These are phyloP conservation scores for Aleurites moluccanus DNA, from an alignment of 441 rosid genomes.

Conservation along the genomic window DNA sequence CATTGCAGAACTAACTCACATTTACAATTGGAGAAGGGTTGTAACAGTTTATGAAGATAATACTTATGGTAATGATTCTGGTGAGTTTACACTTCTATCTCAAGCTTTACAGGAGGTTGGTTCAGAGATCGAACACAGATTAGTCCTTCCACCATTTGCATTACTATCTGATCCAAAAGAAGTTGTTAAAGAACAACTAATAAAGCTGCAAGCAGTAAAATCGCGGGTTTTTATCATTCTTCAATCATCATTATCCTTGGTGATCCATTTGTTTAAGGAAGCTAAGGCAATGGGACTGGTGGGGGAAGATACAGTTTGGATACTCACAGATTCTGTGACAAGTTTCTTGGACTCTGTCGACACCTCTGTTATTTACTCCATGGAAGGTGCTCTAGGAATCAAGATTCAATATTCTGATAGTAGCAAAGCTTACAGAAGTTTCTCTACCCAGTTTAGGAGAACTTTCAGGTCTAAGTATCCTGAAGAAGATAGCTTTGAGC, in stretches of 20 bases:
- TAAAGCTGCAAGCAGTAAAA: conserved; percentile 26
- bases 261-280: conserved; percentile 37
- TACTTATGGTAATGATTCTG: conserved; percentile 34
- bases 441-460: conserved; percentile 27
- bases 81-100: conserved; percentile 33
- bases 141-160: conserved; percentile 44
- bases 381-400: conserved; percentile 53
- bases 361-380: conserved; percentile 37
- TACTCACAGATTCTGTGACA: conserved; percentile 37
- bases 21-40: conserved; percentile 42
- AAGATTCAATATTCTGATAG: conserved; percentile 28
- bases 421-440: conserved; percentile 20
- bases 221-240: conserved; percentile 52
- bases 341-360: conserved; percentile 39
- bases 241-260: conserved; percentile 40
- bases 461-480: conserved; percentile 23
- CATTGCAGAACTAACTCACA: conserved; percentile 36
- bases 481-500: conserved; percentile 28
- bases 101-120: conserved; percentile 30
- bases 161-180: conserved; percentile 26
- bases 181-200: conserved; percentile 29
- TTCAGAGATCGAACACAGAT: conserved; percentile 40
- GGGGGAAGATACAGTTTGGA: conserved; percentile 46
- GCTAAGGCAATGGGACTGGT: conserved; percentile 40
- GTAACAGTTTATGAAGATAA: conserved; percentile 40